Percentiles rank a stretch among this genome's conserved stretches.
These are phyloP conservation scores for Chamaecyparis obtusa DNA, from an alignment of 75 land plant species.

Conservation along the genomic window DNA sequence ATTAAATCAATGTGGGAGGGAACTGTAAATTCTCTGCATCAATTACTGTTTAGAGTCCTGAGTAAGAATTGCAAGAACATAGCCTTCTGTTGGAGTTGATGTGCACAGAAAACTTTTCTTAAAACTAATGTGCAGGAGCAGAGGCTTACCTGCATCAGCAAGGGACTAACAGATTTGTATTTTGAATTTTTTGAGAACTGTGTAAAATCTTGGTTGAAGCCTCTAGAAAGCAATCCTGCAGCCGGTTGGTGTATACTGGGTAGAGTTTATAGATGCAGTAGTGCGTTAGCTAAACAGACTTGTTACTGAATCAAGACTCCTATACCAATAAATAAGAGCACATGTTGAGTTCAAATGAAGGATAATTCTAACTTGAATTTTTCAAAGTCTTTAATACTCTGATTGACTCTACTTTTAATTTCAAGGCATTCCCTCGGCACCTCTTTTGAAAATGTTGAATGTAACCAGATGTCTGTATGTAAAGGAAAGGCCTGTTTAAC, in stretches of 20 bases:
- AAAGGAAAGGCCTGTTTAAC: neutral
- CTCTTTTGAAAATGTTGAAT: neutral
- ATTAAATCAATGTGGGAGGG: too few species aligned
- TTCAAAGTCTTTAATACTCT: neutral
- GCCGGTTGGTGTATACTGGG: neutral
- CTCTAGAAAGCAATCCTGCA: neutral
- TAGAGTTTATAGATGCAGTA: neutral
- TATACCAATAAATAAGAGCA: neutral
- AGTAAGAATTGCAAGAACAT: too few species aligned
- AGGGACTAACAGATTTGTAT: neutral
- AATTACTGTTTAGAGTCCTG: too few species aligned
- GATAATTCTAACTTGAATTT: neutral
- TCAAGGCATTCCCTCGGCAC: neutral
- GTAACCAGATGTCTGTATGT: neutral
- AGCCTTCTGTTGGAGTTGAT: too few species aligned
- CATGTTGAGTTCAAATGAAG: neutral
- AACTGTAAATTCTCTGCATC: too few species aligned
- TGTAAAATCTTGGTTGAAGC: neutral
- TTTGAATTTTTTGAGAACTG: too few species aligned
- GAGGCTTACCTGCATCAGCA: too few species aligned
- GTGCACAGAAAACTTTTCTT: too few species aligned
- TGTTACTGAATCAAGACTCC: neutral
- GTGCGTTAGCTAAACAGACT: too few species aligned
- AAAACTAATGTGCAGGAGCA: too few species aligned
- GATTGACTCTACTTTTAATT: neutral